Evolutionary conservation across 2,329 filamentous ascomycete species (phyloP).

Genomic region (Sporothrix inflata): DNA sequence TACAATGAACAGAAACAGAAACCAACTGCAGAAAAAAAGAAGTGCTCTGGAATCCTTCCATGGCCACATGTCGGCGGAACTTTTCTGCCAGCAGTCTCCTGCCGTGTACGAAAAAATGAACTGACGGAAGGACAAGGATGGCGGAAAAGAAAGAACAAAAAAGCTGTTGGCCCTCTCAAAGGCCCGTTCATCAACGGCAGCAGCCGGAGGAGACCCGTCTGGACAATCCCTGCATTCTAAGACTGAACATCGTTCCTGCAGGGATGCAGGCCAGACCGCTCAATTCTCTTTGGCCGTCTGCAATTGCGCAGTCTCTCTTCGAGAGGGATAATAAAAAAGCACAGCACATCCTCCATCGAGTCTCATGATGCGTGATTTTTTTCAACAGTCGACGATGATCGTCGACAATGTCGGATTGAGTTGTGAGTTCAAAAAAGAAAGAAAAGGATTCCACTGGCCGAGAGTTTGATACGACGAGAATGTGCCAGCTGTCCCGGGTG

Average conservation of each 20-base stretch:
- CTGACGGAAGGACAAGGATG: background rate
- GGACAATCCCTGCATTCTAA: background rate
- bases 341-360: background rate
- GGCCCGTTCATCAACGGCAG: background rate
- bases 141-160: background rate
- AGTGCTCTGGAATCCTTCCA: background rate
- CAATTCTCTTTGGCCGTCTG: background rate
- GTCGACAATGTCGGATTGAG: background rate
- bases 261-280: background rate
- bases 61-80: background rate
- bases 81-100: background rate
- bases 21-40: background rate
- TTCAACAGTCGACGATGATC: background rate
- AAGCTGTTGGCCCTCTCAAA: background rate
- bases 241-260: background rate
- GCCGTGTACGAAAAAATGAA: background rate
- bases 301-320: background rate
- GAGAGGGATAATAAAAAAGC: background rate
- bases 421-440: background rate
- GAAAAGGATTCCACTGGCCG: background rate
- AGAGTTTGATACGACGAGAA: slow-evolving; percentile 15
- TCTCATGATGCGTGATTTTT: slow-evolving; percentile 14
- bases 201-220: background rate
- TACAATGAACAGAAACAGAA: background rate
- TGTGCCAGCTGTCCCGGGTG: slow-evolving; percentile 21